A percentile compares a stretch with the other conserved stretches of the same genome.
Conservation (phyloP, 192 early-diverging fungal genomes). For the Thoreauomyces humboldtii region DNA sequence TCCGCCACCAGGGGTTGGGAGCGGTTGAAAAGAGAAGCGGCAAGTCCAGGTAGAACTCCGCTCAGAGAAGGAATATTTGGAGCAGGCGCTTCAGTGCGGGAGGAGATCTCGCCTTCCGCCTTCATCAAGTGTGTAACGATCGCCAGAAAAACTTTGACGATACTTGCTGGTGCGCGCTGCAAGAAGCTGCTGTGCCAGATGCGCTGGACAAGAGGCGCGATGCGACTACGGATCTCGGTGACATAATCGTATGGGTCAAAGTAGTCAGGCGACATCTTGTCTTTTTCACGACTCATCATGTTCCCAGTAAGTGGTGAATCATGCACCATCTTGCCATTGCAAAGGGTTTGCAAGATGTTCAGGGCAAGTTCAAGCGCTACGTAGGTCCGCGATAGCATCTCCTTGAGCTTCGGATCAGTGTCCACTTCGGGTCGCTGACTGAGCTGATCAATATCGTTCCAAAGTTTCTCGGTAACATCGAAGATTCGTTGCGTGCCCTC, state of each 20-base stretch:
- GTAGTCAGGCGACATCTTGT: constrained; percentile 50
- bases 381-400: constrained; percentile 39
- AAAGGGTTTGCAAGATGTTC: constrained; percentile 63
- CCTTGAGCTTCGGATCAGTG: constrained; percentile 39
- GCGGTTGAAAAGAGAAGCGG: constrained; percentile 26
- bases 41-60: constrained; percentile 2
- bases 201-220: constrained; percentile 57
- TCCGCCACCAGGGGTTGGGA: constrained; percentile 53
- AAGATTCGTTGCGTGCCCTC: constrained; percentile 55
- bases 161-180: constrained; percentile 44
- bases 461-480: constrained; percentile 41
- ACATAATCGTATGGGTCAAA: constrained; percentile 76
- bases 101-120: constrained; percentile 62
- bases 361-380: constrained; percentile 56
- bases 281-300: constrained; percentile 53
- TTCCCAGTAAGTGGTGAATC: constrained; percentile 68
- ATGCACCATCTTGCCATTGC: constrained; percentile 67
- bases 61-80: too few relatives aligned
- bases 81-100: constrained; percentile 21
- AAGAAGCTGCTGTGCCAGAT: constrained; percentile 67
- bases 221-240: constrained; percentile 55
- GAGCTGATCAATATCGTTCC: constrained; percentile 44
- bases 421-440: constrained; percentile 25
- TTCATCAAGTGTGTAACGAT: constrained; percentile 68
- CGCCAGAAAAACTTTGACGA: constrained; percentile 60